Conservation (phyloP, 1,284 basidiomycete genomes). For the Bothia castanella region DNA sequence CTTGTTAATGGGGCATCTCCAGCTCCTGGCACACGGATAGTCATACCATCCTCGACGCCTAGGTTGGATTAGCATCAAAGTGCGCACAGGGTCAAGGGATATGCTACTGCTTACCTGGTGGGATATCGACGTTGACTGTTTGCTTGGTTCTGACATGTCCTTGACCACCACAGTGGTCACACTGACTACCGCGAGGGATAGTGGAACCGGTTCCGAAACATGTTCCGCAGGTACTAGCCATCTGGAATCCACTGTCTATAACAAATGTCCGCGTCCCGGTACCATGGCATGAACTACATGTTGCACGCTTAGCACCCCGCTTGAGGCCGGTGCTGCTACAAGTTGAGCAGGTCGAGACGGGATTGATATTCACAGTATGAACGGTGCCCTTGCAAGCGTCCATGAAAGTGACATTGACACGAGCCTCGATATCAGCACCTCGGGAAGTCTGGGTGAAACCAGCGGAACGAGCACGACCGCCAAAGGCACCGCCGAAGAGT, state of each 20-base stretch:
- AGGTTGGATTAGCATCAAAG: conserved; percentile 15
- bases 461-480: conserved; percentile 45
- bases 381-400: conserved; percentile 92
- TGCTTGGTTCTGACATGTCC: conserved; percentile 85
- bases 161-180: conserved; percentile 79
- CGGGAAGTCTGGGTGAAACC: conserved; percentile 53
- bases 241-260: conserved; percentile 93
- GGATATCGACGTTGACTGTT: conserved; percentile 81
- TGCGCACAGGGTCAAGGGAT: conserved; percentile 12
- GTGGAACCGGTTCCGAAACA: conserved; percentile 85
- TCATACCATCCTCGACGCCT: conserved; percentile 98
- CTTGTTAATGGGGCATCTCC: conserved; percentile 86
- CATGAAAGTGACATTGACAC: conserved; percentile 78
- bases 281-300: conserved; percentile 82
- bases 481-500: conserved; percentile 73
- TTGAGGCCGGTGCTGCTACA: conserved; percentile 90
- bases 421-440: conserved; percentile 85
- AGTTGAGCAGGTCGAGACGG: conserved; percentile 79
- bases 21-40: conserved; percentile 76
- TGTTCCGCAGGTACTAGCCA: conserved; percentile 87
- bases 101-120: conserved; percentile 58
- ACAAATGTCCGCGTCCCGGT: conserved; percentile 89
- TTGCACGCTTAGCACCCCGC: conserved; percentile 77
- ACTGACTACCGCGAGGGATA: conserved; percentile 78
- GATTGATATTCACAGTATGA: conserved; percentile 73